Evolutionary conservation across 2,329 filamentous ascomycete species (phyloP).

Genomic region (Kalaharituber pfeilii): DNA sequence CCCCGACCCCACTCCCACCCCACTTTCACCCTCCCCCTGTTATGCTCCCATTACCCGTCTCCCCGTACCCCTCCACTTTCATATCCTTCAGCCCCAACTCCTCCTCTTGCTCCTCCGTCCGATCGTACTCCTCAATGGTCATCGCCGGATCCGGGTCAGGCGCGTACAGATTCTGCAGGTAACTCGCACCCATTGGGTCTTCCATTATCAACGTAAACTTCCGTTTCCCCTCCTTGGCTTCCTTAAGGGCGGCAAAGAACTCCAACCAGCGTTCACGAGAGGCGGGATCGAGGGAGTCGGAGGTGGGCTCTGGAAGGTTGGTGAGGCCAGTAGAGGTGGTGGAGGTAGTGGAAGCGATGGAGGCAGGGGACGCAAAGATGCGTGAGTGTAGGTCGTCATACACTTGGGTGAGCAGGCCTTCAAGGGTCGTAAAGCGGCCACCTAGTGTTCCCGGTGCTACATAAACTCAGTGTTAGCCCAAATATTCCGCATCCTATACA

Average conservation of each 20-base stretch:
- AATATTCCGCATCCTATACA: too few relatives aligned
- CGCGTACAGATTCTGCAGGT: conserved; percentile 70
- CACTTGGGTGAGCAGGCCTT: conserved; percentile 82
- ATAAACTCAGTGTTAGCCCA: too few relatives aligned
- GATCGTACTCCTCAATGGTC: conserved; percentile 60
- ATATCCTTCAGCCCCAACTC: conserved; percentile 82
- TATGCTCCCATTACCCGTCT: conserved; percentile 27
- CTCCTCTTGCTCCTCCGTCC: conserved; percentile 85
- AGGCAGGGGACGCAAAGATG: conserved; percentile 53
- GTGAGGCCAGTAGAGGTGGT: not conserved
- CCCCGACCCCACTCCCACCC: too few relatives aligned
- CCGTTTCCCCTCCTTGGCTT: conserved; percentile 61
- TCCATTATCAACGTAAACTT: conserved; percentile 69
- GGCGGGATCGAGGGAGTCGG: conserved; percentile 54
- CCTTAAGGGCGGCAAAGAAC: conserved; percentile 63
- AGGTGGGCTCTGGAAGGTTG: conserved; percentile 36
- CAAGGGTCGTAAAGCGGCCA: conserved; percentile 90
- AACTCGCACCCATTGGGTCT: conserved; percentile 82
- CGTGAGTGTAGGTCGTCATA: conserved; percentile 73
- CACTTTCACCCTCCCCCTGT: not conserved
- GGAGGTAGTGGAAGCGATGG: conserved; percentile 4
- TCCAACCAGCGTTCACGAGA: conserved; percentile 56
- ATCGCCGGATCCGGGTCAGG: conserved; percentile 75
- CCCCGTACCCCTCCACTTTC: conserved; percentile 74
- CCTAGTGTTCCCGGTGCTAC: conserved; percentile 89